Evolutionary conservation across 495 filamentous ascomycete genomes (phyloP).

Genomic region (Daldinia loculata): DNA sequence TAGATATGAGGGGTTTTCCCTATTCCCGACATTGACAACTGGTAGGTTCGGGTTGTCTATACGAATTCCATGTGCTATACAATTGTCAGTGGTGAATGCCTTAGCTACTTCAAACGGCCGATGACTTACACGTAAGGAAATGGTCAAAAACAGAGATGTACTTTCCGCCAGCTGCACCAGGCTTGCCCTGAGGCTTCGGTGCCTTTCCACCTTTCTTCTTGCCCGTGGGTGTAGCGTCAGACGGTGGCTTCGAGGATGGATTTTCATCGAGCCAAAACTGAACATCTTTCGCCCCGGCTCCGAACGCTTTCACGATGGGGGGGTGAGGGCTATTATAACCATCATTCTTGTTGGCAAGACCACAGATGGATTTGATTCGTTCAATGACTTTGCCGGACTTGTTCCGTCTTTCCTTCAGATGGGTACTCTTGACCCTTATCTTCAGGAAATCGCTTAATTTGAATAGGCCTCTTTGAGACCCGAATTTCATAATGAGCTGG

Average conservation of each 20-base stretch:
- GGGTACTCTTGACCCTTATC: constrained; percentile 54
- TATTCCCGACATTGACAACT: constrained; percentile 70
- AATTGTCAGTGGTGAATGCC: neutral
- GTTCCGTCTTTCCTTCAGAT: constrained; percentile 52
- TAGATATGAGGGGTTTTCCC: constrained; percentile 65
- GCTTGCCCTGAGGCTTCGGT: constrained; percentile 23
- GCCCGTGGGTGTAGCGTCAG: neutral
- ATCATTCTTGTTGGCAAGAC: constrained; percentile 44
- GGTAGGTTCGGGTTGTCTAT: constrained; percentile 48
- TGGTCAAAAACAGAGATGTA: constrained; percentile 63
- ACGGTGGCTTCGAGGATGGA: neutral
- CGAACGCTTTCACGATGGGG: constrained; percentile 50
- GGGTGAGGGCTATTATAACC: constrained; percentile 46
- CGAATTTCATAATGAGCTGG: constrained; percentile 8
- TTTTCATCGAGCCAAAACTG: constrained; percentile 56
- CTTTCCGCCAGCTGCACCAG: constrained; percentile 45
- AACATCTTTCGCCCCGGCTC: constrained; percentile 61
- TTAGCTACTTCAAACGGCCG: neutral
- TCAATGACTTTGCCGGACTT: constrained; percentile 48
- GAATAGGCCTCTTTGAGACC: neutral
- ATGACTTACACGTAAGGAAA: constrained; percentile 48
- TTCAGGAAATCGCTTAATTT: constrained; percentile 43
- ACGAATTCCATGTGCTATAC: constrained; percentile 10
- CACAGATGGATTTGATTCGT: constrained; percentile 56
- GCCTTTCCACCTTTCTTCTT: constrained; percentile 17